A percentile compares a stretch with the other conserved stretches of the same genome.
These are phyloP conservation scores for Hypoxylon sp. DNA, from an alignment of 2,329 filamentous ascomycete genomes.

Conservation along the genomic window DNA sequence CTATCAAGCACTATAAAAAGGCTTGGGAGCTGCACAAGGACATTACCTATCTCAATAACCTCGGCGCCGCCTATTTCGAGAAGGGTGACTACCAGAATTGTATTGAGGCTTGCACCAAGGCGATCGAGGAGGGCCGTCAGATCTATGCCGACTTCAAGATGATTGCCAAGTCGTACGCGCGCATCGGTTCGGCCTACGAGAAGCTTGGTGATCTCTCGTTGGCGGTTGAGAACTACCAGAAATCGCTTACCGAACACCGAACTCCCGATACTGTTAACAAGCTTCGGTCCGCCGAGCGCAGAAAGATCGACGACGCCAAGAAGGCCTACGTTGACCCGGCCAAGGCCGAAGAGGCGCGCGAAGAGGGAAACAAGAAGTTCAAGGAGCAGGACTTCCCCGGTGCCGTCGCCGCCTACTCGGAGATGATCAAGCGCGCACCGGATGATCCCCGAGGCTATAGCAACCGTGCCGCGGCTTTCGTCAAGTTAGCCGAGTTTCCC, in stretches of 20 bases:
- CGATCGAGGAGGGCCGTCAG: conserved; percentile 88
- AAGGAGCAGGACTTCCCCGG: conserved; percentile 96
- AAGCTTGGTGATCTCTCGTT: conserved; percentile 82
- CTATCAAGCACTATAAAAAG: conserved; percentile 93
- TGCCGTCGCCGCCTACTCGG: conserved; percentile 91
- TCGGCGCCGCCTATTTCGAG: conserved; percentile 93
- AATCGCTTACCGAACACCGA: conserved; percentile 94
- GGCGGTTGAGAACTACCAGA: conserved; percentile 91
- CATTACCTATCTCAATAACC: conserved; percentile 97
- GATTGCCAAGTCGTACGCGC: conserved; percentile 97
- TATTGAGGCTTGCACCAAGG: conserved; percentile 88
- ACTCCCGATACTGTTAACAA: conserved; percentile 94
- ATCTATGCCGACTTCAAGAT: conserved; percentile 97
- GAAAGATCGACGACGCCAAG: conserved; percentile 80
- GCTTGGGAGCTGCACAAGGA: conserved; percentile 97
- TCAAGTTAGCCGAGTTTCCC: conserved; percentile 97
- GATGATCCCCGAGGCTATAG: conserved; percentile 94
- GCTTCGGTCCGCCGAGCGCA: conserved; percentile 89
- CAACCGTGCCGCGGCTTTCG: conserved; percentile 95
- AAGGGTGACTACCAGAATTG: conserved; percentile 93
- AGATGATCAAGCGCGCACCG: conserved; percentile 97
- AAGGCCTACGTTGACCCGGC: conserved; percentile 87
- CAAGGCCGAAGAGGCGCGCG: conserved; percentile 94
- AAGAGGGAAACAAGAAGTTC: conserved; percentile 96
- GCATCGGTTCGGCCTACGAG: conserved; percentile 94